Evolutionary conservation across 2,329 filamentous ascomycete genomes (phyloP), one percentile per base, ranked within the genome.

Genomic region (Bretziella fagacearum): DNA sequence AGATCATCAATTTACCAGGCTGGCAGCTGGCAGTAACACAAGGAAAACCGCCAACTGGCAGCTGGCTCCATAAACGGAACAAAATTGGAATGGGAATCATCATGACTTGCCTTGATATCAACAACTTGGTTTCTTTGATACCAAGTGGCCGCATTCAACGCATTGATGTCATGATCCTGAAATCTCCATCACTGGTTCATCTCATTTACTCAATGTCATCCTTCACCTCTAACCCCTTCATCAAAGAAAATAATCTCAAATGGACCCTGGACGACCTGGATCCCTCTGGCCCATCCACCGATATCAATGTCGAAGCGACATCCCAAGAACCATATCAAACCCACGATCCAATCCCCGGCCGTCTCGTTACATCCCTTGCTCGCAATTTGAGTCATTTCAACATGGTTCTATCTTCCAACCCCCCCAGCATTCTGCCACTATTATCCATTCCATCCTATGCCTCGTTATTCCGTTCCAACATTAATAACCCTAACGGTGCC

Each of bases 161-260:
- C 20, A 39, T 39, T 23, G 35, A 39, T 10, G 10, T 39, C 2
- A 39, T 20, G n/a, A 20, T 22, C 35, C 35, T 39, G 35, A 39
- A 39, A 17, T 39, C 6, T 18, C 11, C 18, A 13, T 4, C 11
- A 39, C 3, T 20, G 35, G 18, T 39, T 10, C 35, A 39, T 39
- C 3, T 5, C 15, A 39, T 20, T 20, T 22, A 30, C 17, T 10
- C 8, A 36, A 40, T 32, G 15, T 10, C 15, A 13, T 11, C 18
- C 5, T 29, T 69, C 44, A 62, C 68, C 6, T 51, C 61, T 2
- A 69, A 69, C 44, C 65, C 67, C 1, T 65, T 67, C 50, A 62
- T 68, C 51, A 70, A 70, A 55, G 66, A 62, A 51, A 58, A 58
- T 18, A 69, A 70, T 50, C 58, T 68, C 4, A 53, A 61, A 53